Percentiles rank a stretch among this genome's conserved stretches.
Evolutionary conservation across 2,329 filamentous ascomycete genomes (phyloP).

Genomic region (Monilinia aucupariae): DNA sequence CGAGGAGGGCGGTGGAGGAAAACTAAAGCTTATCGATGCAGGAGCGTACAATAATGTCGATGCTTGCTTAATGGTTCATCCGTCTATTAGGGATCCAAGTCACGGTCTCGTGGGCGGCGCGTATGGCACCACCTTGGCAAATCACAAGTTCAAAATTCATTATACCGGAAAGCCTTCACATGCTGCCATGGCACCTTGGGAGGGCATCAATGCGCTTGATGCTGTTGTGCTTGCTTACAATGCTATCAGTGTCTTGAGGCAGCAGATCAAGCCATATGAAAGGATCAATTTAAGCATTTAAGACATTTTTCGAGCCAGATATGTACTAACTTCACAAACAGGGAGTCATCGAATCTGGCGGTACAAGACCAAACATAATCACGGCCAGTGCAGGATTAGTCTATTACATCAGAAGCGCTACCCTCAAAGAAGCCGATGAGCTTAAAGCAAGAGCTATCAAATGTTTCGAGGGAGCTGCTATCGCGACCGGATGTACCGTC

Average conservation of each 20-base stretch:
- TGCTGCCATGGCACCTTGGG: slow-evolving; percentile 38
- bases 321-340: background rate
- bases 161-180: slow-evolving; percentile 36
- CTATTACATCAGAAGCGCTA: slow-evolving; percentile 25
- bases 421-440: slow-evolving; percentile 19
- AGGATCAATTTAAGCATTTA: slow-evolving; percentile 39
- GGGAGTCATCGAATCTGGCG: slow-evolving; percentile 28
- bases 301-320: slow-evolving; percentile 18
- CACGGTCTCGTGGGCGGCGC: slow-evolving; percentile 4
- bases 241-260: slow-evolving; percentile 33
- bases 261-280: slow-evolving; percentile 31
- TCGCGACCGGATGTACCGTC: slow-evolving; percentile 28
- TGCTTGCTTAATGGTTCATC: slow-evolving; percentile 40
- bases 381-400: slow-evolving; percentile 20
- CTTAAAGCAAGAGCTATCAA: slow-evolving; percentile 23
- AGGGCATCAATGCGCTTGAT: slow-evolving; percentile 40
- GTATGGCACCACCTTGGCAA: slow-evolving; percentile 20
- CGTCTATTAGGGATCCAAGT: background rate
- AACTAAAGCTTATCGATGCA: slow-evolving; percentile 41
- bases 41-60: slow-evolving; percentile 40
- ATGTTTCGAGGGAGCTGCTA: slow-evolving; percentile 29
- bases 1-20: slow-evolving; percentile 35
- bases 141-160: slow-evolving; percentile 22
- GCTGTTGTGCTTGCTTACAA: slow-evolving; percentile 37
- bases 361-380: slow-evolving; percentile 40